Conservation (phyloP, 495 filamentous ascomycete genomes). For the Amorphotheca resinae region DNA sequence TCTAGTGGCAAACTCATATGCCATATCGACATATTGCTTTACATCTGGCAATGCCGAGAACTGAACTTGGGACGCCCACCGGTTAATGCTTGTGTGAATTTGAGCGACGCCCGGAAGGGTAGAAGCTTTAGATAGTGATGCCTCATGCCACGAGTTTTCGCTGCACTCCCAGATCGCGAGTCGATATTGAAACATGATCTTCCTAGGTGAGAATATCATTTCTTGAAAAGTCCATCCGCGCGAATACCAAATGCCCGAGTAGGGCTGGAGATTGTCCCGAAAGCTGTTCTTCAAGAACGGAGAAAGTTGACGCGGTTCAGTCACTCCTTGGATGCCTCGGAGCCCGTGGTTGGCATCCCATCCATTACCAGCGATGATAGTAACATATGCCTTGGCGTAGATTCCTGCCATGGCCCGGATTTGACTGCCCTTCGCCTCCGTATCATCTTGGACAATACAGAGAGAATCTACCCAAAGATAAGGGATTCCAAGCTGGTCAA, state of each 20-base stretch:
- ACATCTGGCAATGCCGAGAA: neutral
- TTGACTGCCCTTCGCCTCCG: constrained; percentile 10
- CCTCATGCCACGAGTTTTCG: neutral
- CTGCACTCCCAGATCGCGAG: constrained; percentile 1
- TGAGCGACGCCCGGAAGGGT: neutral
- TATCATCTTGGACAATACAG: constrained; percentile 19
- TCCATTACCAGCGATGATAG: constrained; percentile 15
- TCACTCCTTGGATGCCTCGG: neutral
- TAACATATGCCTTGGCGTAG: constrained; percentile 18
- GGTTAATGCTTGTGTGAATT: neutral
- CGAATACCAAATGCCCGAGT: constrained; percentile 1
- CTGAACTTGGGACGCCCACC: neutral
- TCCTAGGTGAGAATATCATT: constrained; percentile 2
- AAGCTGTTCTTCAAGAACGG: neutral
- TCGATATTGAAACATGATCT: constrained; percentile 1
- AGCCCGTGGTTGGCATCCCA: constrained; percentile 9
- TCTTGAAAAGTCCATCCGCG: constrained; percentile 6
- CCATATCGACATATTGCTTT: neutral
- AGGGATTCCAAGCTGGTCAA: constrained; percentile 5
- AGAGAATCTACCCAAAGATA: constrained; percentile 25
- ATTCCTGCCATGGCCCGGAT: constrained; percentile 16
- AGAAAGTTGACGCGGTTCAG: constrained; percentile 1
- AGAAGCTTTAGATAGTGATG: neutral
- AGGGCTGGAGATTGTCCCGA: neutral
- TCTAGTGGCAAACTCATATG: neutral